Percentiles rank a stretch among this genome's conserved stretches.
phyloP scores from a whole-genome alignment of 225 moss, liverwort and hornwort genomes.

The Sphagnum tenellum region DNA sequence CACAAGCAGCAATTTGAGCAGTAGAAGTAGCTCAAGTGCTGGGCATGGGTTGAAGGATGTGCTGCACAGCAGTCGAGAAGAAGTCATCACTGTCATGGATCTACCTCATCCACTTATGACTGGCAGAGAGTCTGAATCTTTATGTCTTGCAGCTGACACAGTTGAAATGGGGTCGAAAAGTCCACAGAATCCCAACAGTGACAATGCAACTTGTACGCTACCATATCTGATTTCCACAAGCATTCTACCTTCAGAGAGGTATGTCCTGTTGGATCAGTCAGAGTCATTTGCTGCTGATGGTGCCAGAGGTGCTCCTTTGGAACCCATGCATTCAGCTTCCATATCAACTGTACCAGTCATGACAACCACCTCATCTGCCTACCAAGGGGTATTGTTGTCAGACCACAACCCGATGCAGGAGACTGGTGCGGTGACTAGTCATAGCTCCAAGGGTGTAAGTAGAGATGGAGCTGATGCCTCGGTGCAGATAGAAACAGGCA shows the following conservation, averaged over 20 bases:
- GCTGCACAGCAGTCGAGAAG: constrained; percentile 27
- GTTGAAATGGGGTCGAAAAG: constrained; percentile 30
- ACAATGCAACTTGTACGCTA: constrained; percentile 9
- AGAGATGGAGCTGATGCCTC: constrained; percentile 96
- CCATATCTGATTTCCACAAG: constrained; percentile 31
- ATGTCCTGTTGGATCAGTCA: constrained; percentile 10
- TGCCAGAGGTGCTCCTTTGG: constrained; percentile 13
- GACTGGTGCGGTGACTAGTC: constrained; percentile 20
- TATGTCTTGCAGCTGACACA: constrained; percentile 29
- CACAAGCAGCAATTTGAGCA: constrained; percentile 56
- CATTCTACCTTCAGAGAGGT: constrained; percentile 26
- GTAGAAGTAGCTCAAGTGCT: constrained; percentile 46
- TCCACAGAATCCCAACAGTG: constrained; percentile 44
- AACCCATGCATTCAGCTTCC: constrained; percentile 5
- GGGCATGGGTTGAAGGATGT: constrained; percentile 31
- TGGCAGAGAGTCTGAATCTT: constrained; percentile 40
- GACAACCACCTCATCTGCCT: constrained; percentile 18
- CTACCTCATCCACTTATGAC: constrained; percentile 49
- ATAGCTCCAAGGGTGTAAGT: constrained; percentile 4
- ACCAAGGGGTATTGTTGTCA: constrained; percentile 14
- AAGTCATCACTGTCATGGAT: constrained; percentile 36
- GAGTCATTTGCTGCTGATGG: constrained; percentile 19
- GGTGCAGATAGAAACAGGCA: not conserved
- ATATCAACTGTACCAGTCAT: constrained; percentile 11
- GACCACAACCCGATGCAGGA: constrained; percentile 30